These are phyloP conservation scores for Torulaspora indica DNA, from an alignment of 805 yeast species.

Conservation along the genomic window DNA sequence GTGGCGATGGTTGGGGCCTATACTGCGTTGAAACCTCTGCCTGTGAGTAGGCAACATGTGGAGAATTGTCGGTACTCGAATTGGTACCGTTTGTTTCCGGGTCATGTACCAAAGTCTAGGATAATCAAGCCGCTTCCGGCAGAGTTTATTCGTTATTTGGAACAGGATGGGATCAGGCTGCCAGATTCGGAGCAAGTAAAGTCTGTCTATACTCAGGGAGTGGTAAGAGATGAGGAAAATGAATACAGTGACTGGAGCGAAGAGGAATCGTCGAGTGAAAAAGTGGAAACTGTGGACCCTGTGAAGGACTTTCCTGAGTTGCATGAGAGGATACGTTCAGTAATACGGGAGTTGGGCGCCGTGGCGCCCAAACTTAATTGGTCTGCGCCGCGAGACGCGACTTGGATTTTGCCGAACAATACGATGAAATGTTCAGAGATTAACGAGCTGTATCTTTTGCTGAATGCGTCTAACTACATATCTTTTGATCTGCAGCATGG, in stretches of 20 bases:
- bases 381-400: slow-evolving; percentile 95
- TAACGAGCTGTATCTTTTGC: slow-evolving; percentile 70
- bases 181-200: slow-evolving; percentile 42
- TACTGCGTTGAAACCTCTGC: slow-evolving; percentile 21
- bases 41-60: slow-evolving; percentile 41
- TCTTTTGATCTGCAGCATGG: slow-evolving; percentile 78
- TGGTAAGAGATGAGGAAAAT: slow-evolving; percentile 46
- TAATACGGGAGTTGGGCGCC: slow-evolving; percentile 48
- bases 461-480: slow-evolving; percentile 84
- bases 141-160: slow-evolving; percentile 54
- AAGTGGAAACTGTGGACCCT: slow-evolving; percentile 38
- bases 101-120: slow-evolving; percentile 46
- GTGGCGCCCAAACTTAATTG: slow-evolving; percentile 91
- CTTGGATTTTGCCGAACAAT: slow-evolving; percentile 82
- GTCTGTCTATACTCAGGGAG: slow-evolving; percentile 34
- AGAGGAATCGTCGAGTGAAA: slow-evolving; percentile 30
- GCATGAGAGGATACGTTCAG: slow-evolving; percentile 47
- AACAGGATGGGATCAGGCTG: slow-evolving; percentile 62
- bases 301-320: slow-evolving; percentile 51
- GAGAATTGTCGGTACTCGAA: slow-evolving; percentile 50
- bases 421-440: slow-evolving; percentile 65
- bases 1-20: slow-evolving; percentile 16
- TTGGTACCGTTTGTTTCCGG: slow-evolving; percentile 55
- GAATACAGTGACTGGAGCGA: slow-evolving; percentile 76
- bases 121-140: slow-evolving; percentile 56